Base-by-base conservation (phyloP, 495 filamentous ascomycete species). In the Neurospora cerealis region DNA sequence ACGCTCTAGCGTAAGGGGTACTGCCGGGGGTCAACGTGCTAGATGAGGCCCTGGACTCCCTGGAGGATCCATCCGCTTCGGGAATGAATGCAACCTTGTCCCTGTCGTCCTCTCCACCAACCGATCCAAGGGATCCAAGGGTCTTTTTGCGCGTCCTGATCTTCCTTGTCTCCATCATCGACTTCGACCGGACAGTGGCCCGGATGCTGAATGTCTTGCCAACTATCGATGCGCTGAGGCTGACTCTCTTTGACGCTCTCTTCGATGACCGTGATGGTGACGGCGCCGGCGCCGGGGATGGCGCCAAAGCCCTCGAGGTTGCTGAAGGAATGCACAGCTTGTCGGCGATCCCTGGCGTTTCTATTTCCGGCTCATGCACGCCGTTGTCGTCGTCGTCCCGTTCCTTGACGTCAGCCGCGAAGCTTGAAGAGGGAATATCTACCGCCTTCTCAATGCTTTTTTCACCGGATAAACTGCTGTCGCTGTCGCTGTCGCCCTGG, bases 181-280 rank as follows among this genome's bases (percentile, higher is more conserved):
- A 34, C 73, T 75, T 77, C 78, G 77, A 78, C 42, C 62, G 44
- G 69, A 37, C 75, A 54, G 74, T 76, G 21, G 81, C 78, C 38
- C 81, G 79, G 40, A 85, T 74, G 76, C 83, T 82, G 70, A 86
- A 82, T 40, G 79, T 79, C 74, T 80, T 82, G 34, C 78, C 78
- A 19, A 85, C 77, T 60, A 76, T 78, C 54, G 15, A 34, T 19
- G 48, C 48, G 48, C 48, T 7, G 48, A 60, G 48, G 13, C 75
- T 46, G 34, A 40, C 41, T 40, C 60, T 66, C n/a, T 42, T 66
- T 19, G 42, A 13, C 19, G 34, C 38, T 9, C 39, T 54, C 10
- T n/a, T 69, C 7, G 21, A 71, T 21, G 71, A 70, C 19, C n/a
- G 46, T 11, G 28, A 41, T 66, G 28, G 28, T 13, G 54, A 34